Base-by-base conservation (phyloP, 228 moss, liverwort and hornwort genomes). In the Sphagnum fallax region DNA sequence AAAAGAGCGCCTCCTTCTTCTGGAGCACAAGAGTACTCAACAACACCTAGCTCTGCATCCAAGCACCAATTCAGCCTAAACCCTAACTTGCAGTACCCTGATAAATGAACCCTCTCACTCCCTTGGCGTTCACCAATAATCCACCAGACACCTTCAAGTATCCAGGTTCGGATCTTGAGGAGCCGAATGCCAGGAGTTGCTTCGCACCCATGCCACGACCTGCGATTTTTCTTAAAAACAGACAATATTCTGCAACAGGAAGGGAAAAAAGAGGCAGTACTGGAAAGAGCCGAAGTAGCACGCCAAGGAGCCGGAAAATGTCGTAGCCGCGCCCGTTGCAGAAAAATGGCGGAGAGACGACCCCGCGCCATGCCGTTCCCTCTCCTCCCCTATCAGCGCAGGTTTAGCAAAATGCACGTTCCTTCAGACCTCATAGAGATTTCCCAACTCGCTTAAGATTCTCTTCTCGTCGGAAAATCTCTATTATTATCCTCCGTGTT, bases 1-100 rank as follows among this genome's bases (percentile, higher is more conserved):
- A 32, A 48, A 63, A 52, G 57, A 49, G 65, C 65, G 64, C 72
- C 8, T 78, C 75, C 75, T 75, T 82, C 77, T 65, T 5, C 55
- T 51, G 51, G 55, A 69, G 12, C 12, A 2, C 53, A 10, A 47
- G 47, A 18, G 53, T 10, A 10, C 69, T 10, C 63, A 70, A 68
- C 48, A 61, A 16, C 51, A 51, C 63, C 50, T 5, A 47, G 64
- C 11, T 5, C 68, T 57, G 16, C 3, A 50, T 53, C 16, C 60
- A 67, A 61, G 51, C 72, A 58, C 53, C 6, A 10, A 61, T 13
- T 16, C 47, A 10, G 47, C 32, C 32, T 32, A 32, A 32, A 32
- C 32, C 32, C 32, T 32, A 32, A 32, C 55, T 12, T 55, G 4
- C 55, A 8, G 3, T 12, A 55, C 12, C 55, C 9, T 55, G 12